Evolutionary conservation across 2,329 filamentous ascomycete genomes (phyloP).

Genomic region (Aspergillus melleus): DNA sequence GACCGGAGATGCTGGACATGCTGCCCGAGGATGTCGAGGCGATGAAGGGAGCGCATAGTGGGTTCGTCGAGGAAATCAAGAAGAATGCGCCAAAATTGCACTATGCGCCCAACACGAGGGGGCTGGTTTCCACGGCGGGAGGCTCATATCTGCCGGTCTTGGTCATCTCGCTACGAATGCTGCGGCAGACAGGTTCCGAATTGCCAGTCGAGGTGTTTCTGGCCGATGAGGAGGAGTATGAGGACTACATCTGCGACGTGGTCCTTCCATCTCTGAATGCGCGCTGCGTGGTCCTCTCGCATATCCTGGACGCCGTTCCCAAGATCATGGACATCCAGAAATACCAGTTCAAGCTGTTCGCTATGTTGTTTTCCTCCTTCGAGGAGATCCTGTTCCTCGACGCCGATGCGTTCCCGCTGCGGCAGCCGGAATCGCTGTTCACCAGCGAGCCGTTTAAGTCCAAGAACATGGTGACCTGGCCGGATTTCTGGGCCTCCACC

Average conservation of each 20-base stretch:
- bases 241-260: constrained; percentile 43
- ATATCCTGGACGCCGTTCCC: constrained; percentile 38
- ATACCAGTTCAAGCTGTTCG: constrained; percentile 52
- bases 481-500: constrained; percentile 48
- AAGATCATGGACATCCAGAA: constrained; percentile 36
- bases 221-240: constrained; percentile 43
- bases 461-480: constrained; percentile 48
- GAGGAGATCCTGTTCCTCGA: constrained; percentile 52
- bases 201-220: constrained; percentile 50
- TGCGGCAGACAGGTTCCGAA: constrained; percentile 43
- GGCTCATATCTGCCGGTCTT: constrained; percentile 45
- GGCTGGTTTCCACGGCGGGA: constrained; percentile 50
- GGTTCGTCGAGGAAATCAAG: constrained; percentile 34
- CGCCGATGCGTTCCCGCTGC: constrained; percentile 48
- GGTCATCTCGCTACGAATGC: constrained; percentile 47
- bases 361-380: constrained; percentile 53
- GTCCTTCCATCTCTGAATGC: constrained; percentile 46
- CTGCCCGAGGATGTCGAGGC: constrained; percentile 27
- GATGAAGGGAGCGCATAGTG: constrained; percentile 36
- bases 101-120: constrained; percentile 36
- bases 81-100: constrained; percentile 31
- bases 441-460: constrained; percentile 41
- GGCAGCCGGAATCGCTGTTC: constrained; percentile 46
- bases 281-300: constrained; percentile 45
- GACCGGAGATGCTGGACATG: constrained; percentile 34